Evolutionary conservation across 2,329 filamentous ascomycete species (phyloP).

Genomic region (Neofusicoccum parvum): DNA sequence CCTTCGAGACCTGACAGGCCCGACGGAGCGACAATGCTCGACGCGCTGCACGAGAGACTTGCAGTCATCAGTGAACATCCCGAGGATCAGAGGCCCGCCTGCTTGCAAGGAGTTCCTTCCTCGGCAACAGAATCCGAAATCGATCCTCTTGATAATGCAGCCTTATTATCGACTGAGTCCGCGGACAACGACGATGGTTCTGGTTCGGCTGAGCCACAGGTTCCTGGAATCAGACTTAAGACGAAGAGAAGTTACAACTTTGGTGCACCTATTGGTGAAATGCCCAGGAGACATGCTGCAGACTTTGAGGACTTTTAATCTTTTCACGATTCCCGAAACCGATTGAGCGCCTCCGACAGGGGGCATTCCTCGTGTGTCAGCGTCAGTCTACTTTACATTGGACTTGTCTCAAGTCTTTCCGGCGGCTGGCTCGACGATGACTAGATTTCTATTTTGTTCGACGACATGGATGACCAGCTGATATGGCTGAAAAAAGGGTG

Average conservation of each 20-base stretch:
- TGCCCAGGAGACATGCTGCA: conserved; percentile 15
- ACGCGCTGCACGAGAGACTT: conserved; percentile 8
- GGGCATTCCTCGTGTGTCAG: not conserved
- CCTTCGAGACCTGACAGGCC: conserved; percentile 12
- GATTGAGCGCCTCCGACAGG: not conserved
- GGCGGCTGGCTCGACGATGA: conserved; percentile 7
- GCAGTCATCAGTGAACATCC: conserved; percentile 19
- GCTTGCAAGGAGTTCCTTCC: conserved; percentile 23
- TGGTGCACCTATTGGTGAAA: conserved; percentile 35
- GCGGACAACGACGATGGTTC: conserved; percentile 22
- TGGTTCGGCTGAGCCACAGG: not conserved
- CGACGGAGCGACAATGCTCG: conserved; percentile 4
- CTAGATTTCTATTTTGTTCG: not conserved
- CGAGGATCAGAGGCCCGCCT: conserved; percentile 24
- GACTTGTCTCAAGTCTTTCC: conserved; percentile 12
- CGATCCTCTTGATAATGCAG: conserved; percentile 27
- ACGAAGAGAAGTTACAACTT: conserved; percentile 37
- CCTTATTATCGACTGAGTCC: conserved; percentile 26
- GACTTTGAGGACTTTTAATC: conserved; percentile 20
- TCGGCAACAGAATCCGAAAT: conserved; percentile 24
- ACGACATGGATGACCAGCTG: conserved; percentile 13
- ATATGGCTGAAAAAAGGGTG: conserved; percentile 1
- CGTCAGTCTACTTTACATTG: conserved; percentile 1
- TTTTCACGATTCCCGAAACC: not conserved
- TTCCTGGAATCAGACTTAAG: conserved; percentile 40